Percentiles rank a stretch among this genome's conserved stretches.
Conservation (phyloP, 257 asterid species). For the Penstemon barbatus region DNA sequence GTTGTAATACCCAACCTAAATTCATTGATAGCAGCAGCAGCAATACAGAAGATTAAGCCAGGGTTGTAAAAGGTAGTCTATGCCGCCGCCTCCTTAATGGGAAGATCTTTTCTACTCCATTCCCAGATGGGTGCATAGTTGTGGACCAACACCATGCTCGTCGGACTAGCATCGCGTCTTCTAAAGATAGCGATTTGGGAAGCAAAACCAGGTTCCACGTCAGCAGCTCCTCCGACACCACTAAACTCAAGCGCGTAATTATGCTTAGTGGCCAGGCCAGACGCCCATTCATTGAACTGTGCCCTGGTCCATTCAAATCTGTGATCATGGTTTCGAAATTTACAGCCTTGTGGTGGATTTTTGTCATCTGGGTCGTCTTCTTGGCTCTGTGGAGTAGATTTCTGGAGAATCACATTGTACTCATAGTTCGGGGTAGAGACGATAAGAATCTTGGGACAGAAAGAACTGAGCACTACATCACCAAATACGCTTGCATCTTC, state of each 20-base stretch:
- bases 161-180: conserved; percentile 37
- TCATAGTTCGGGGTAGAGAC: conserved; percentile 94
- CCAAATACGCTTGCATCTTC: conserved; percentile 79
- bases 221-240: conserved; percentile 80
- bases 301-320: conserved; percentile 94
- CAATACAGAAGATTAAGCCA: too few relatives aligned
- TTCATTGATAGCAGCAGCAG: too few relatives aligned
- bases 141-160: conserved; percentile 31
- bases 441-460: conserved; percentile 72
- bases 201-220: conserved; percentile 85
- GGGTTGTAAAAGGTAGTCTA: background rate
- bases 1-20: too few relatives aligned
- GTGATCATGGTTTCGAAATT: conserved; percentile 92
- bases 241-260: conserved; percentile 67
- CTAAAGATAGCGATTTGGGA: conserved; percentile 90
- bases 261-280: conserved; percentile 57
- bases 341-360: conserved; percentile 46
- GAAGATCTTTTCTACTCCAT: conserved; percentile 44
- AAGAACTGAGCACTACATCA: conserved; percentile 60
- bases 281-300: conserved; percentile 79
- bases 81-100: background rate
- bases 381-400: conserved; percentile 50
- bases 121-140: conserved; percentile 59
- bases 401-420: conserved; percentile 85
- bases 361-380: conserved; percentile 74